phyloP scores from a whole-genome alignment of 2,329 filamentous ascomycete species.

The Helicocarpus griseus region DNA sequence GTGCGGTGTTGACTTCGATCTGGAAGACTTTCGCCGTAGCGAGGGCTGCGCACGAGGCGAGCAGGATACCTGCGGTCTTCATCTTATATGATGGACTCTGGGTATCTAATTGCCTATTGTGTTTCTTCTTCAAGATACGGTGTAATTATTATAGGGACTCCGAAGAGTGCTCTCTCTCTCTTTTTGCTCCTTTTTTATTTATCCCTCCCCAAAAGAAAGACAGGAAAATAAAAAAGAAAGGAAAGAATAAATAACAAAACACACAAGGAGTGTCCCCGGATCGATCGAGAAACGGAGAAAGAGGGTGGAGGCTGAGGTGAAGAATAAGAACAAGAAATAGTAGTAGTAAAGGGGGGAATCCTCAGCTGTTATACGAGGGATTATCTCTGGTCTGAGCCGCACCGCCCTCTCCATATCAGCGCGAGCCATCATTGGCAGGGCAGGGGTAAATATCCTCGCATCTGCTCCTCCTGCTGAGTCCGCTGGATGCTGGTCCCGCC shows the following conservation, averaged over 20 bases:
- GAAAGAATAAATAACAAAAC: background rate
- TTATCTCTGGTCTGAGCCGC: background rate
- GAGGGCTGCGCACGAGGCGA: constrained; percentile 5
- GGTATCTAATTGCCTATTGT: no score
- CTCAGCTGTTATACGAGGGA: background rate
- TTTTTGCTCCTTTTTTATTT: no score
- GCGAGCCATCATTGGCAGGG: background rate
- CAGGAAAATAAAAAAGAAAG: background rate
- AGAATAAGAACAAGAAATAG: background rate
- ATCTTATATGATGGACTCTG: constrained; percentile 3
- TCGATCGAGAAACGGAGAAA: background rate
- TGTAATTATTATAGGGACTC: background rate
- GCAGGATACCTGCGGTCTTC: constrained; percentile 2
- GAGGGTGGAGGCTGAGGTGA: background rate
- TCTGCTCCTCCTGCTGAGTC: no score
- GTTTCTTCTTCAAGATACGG: background rate
- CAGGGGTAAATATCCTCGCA: no score
- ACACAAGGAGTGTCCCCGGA: no score
- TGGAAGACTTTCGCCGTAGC: constrained; percentile 7
- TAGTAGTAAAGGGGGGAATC: no score
- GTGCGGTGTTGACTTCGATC: constrained; percentile 5
- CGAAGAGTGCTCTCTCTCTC: background rate
- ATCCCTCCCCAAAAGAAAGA: no score
- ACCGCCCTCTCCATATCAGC: background rate
- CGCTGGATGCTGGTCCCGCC: background rate